Evolutionary conservation across 164 flowering plant genomes (phyloP), one percentile per base, ranked within the genome.

Genomic region (Dillenia suffruticosa): DNA sequence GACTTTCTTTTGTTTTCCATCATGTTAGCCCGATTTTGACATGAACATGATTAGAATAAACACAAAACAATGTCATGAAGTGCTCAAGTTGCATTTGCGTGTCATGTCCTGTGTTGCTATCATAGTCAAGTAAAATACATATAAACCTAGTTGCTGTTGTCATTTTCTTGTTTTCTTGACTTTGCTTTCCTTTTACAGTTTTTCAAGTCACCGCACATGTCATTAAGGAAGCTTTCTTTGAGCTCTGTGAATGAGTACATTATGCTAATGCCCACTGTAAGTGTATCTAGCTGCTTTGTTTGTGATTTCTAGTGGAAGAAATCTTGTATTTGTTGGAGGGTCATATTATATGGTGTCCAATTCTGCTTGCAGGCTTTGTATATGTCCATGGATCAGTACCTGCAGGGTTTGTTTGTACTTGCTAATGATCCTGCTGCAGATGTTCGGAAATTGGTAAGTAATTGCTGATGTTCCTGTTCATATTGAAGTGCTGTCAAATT

Each of bases 201-300:
- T 72, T 92, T 95, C 75, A 89, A 85, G 69, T 95, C 99, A 12
- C 91, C 97, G 12, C 91, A 92, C 77, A 63, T 86, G 50, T 73
- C 88, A 24, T 77, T 95, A 13, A 79, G 98, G 73, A 95, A 92
- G 82, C 95, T 88, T 58, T 81, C 99, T 14, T 68, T 95, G 84
- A 83, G 80, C 59, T 88, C 91, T 60, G 86, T 95, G 24, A 92
- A 95, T 69, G 96, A 95, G 63, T 95, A 79, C 74, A 87, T 95
- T 62, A 89, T 95, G 89, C 61, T 84, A 73, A 90, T 90, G 96
- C 99, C 98, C n/a, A 48, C 82, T 40, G 99, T 92, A 77, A 84
- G 97, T 77, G 49, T 48, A 11, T 48, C 19, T 44, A 8, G 40
- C 9, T 11, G 64, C 19, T 46, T 44, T 15, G 6, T 22, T 40